phyloP scores from a whole-genome alignment of 495 filamentous ascomycete species.

The Tuber umbilicatum region DNA sequence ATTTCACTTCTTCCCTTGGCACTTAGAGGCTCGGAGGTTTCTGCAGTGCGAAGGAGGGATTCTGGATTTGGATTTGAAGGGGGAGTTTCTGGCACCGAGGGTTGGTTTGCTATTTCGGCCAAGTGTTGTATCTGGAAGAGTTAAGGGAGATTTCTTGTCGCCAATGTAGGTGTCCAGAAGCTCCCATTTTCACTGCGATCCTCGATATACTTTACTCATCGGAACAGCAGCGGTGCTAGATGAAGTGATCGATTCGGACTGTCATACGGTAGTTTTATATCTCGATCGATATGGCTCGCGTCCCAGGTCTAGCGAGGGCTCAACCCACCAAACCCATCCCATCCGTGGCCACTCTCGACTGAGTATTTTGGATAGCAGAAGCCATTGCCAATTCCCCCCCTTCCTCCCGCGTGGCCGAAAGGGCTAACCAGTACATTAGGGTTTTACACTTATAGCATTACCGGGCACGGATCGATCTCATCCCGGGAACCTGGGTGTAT shows the following conservation, averaged over 20 bases:
- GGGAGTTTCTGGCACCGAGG: neutral
- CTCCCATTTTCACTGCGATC: no score
- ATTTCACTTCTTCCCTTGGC: neutral
- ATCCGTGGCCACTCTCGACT: neutral
- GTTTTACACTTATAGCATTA: neutral
- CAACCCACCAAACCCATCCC: neutral
- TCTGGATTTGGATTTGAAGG: neutral
- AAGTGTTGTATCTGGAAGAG: neutral
- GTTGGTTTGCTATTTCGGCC: neutral
- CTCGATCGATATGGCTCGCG: neutral
- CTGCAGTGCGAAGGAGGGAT: neutral
- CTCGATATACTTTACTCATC: no score
- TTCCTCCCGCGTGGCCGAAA: neutral
- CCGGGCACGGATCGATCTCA: neutral
- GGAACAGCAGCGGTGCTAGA: neutral
- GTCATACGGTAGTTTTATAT: neutral
- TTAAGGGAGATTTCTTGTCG: neutral
- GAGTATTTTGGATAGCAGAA: neutral
- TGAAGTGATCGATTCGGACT: neutral
- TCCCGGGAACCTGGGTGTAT: neutral
- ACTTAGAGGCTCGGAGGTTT: no score
- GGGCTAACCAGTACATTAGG: neutral
- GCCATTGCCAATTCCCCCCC: neutral
- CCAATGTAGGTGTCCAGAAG: no score
- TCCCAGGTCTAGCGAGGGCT: neutral